These are phyloP conservation scores for Colletotrichum aenigma DNA, from an alignment of 2,329 filamentous ascomycete species.

Conservation along the genomic window DNA sequence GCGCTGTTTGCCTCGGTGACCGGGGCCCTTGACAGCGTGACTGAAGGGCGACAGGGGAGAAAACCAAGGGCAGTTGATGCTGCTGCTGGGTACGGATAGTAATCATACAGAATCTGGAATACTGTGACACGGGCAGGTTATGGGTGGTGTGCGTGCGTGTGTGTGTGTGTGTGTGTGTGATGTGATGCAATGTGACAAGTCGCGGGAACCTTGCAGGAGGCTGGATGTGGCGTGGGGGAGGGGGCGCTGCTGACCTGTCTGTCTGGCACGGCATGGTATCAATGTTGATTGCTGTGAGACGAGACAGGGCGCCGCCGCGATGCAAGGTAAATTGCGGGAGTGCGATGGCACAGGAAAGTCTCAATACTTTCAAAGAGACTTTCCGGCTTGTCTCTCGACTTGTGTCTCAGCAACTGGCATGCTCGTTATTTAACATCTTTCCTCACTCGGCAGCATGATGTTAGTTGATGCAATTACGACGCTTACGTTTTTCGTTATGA, in stretches of 20 bases:
- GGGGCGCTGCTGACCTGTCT: background rate
- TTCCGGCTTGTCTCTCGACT: background rate
- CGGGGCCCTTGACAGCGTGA: background rate
- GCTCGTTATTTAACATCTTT: background rate
- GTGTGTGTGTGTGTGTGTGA: background rate
- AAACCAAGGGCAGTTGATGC: background rate
- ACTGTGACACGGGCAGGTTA: background rate
- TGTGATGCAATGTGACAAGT: constrained; percentile 11
- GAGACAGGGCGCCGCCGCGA: background rate
- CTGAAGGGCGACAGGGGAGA: background rate
- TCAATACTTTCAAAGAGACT: background rate
- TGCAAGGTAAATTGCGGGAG: background rate
- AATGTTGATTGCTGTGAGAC: background rate
- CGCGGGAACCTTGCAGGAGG: constrained; percentile 11
- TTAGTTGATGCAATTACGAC: background rate
- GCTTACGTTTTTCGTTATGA: background rate
- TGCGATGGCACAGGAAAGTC: background rate
- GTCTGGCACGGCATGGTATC: background rate
- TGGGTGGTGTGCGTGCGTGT: too few relatives aligned
- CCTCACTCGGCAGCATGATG: background rate
- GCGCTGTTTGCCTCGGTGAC: background rate
- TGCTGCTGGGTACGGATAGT: background rate
- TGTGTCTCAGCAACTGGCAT: background rate
- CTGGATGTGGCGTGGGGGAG: background rate
- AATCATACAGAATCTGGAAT: background rate